A percentile compares a stretch with the other conserved stretches of the same genome.
phyloP scores from a whole-genome alignment of 495 filamentous ascomycete genomes.

The Penicillium riverlandense region DNA sequence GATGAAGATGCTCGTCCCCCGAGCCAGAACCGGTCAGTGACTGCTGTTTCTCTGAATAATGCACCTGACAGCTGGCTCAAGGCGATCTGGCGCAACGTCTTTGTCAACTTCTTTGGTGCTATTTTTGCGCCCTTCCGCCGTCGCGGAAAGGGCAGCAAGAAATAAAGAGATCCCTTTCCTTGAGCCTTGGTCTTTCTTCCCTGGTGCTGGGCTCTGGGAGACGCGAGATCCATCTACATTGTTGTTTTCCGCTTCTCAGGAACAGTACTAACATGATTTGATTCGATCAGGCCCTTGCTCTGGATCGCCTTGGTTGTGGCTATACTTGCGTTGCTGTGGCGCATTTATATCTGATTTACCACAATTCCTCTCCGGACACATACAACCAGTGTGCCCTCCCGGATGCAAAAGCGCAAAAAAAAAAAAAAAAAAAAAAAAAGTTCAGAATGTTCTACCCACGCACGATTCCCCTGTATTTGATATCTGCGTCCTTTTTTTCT shows the following conservation, averaged over 20 bases:
- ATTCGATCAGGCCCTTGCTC: constrained; percentile 22
- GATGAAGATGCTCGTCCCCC: constrained; percentile 31
- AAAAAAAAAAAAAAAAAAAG: too few relatives aligned
- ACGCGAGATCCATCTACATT: neutral
- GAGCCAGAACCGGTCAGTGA: constrained; percentile 41
- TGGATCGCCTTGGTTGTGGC: constrained; percentile 27
- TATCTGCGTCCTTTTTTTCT: constrained; percentile 11
- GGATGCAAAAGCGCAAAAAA: neutral
- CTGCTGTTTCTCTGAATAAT: constrained; percentile 37
- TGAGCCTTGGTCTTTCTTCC: neutral
- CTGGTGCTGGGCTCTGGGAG: constrained; percentile 8
- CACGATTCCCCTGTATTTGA: constrained; percentile 39
- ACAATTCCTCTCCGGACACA: too few relatives aligned
- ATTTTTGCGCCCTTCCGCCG: constrained; percentile 37
- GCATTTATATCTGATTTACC: constrained; percentile 11
- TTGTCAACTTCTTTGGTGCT: constrained; percentile 33
- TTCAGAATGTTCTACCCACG: constrained; percentile 17
- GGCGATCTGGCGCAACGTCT: constrained; percentile 36
- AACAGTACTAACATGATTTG: constrained; percentile 20
- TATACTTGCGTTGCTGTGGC: constrained; percentile 25
- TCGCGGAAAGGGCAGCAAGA: constrained; percentile 24
- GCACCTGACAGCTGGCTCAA: constrained; percentile 39
- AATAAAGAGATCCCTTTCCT: constrained; percentile 14
- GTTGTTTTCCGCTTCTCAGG: constrained; percentile 1
- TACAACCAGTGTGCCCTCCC: neutral